Evolutionary conservation across 2,329 filamentous ascomycete species (phyloP).

Genomic region (Zymoseptoria ardabiliae): DNA sequence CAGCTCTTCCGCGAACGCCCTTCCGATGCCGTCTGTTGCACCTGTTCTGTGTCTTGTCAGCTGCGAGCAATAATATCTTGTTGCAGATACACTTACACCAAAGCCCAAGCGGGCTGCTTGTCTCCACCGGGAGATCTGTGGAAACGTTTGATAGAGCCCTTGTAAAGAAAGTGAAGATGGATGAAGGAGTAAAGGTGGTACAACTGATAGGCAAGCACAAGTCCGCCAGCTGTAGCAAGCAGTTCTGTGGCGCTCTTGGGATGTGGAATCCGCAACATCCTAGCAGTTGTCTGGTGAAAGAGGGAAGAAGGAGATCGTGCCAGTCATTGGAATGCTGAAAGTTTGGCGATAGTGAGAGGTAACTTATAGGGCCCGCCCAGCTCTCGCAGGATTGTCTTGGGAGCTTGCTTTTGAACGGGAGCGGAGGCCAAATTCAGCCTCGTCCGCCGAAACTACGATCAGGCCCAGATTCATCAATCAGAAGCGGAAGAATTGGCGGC

Average conservation of each 20-base stretch:
- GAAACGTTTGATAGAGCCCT: constrained; percentile 20
- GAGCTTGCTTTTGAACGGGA: no score
- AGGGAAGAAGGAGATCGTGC: no score
- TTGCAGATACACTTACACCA: constrained; percentile 3
- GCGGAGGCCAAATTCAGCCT: no score
- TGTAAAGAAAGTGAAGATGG: constrained; percentile 21
- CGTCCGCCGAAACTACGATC: no score
- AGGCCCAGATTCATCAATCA: no score
- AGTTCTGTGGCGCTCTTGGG: background rate
- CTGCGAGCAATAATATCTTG: background rate
- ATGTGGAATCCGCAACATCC: background rate
- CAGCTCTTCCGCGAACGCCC: constrained; percentile 46
- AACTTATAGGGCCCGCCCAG: no score
- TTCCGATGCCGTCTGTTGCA: constrained; percentile 50
- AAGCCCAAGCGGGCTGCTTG: constrained; percentile 11
- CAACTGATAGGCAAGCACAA: constrained; percentile 15
- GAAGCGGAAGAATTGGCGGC: no score
- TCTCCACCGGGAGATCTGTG: background rate
- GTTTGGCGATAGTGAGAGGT: no score
- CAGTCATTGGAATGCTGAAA: no score
- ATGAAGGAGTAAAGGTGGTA: constrained; percentile 18
- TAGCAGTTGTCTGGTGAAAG: background rate
- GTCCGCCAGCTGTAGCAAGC: constrained; percentile 11
- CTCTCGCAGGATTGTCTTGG: no score
- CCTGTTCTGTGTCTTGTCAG: constrained; percentile 35